These are phyloP conservation scores for Cadophora sp. DNA, from an alignment of 2,329 filamentous ascomycete species.

Conservation along the genomic window DNA sequence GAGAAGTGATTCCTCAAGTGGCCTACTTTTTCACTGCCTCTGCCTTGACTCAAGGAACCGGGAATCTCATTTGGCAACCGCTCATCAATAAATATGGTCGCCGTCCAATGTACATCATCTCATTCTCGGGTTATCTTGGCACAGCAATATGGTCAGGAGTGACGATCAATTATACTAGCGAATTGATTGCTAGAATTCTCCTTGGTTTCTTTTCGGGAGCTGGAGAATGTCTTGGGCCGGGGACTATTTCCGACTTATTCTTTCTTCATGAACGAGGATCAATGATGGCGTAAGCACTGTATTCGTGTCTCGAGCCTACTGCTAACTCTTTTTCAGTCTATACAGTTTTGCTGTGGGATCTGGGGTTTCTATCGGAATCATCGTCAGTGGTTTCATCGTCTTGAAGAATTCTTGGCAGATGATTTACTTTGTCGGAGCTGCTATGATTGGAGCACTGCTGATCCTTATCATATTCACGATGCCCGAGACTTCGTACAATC, in stretches of 20 bases:
- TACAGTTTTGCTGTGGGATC: conserved; percentile 30
- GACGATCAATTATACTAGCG: conserved; percentile 50
- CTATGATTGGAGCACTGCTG: conserved; percentile 56
- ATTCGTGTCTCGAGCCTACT: neutral
- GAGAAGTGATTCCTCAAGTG: conserved; percentile 22
- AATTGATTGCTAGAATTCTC: conserved; percentile 56
- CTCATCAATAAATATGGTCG: conserved; percentile 36
- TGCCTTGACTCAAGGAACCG: conserved; percentile 32
- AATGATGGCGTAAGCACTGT: conserved; percentile 54
- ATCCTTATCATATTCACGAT: conserved; percentile 60
- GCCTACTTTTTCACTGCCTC: conserved; percentile 34
- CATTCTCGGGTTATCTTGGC: conserved; percentile 53
- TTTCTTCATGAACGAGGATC: conserved; percentile 62
- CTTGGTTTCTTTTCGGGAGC: conserved; percentile 61
- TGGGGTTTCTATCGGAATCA: conserved; percentile 45
- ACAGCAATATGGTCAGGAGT: conserved; percentile 53
- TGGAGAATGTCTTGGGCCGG: conserved; percentile 55
- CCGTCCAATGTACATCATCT: conserved; percentile 40
- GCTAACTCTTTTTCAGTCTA: conserved; percentile 14
- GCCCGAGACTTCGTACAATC: conserved; percentile 59
- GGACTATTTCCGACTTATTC: conserved; percentile 62
- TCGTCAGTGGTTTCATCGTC: conserved; percentile 47
- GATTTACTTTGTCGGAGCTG: conserved; percentile 58
- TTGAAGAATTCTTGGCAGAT: conserved; percentile 56
- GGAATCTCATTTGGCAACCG: conserved; percentile 33